Conservation (phyloP, 1,284 basidiomycete species). For the Pseudozyma tsukubaensis region DNA sequence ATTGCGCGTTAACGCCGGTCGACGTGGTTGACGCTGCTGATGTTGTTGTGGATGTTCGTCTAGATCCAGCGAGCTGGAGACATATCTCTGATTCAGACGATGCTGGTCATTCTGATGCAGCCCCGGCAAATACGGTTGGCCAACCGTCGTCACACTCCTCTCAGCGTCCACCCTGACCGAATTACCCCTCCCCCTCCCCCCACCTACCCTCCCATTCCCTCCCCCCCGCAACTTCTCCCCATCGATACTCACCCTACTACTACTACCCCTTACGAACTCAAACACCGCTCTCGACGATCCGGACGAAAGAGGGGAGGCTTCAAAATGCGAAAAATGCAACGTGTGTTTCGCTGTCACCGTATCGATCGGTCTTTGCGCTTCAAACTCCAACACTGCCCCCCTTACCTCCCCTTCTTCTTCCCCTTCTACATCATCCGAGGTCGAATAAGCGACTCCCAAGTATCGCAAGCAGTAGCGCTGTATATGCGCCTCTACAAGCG, state of each 20-base stretch:
- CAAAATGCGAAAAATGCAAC: slow-evolving; percentile 56
- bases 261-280: slow-evolving; percentile 23
- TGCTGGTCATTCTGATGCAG: slow-evolving; percentile 30
- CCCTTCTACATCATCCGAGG: slow-evolving; percentile 9
- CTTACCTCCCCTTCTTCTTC: no score
- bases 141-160: slow-evolving; percentile 24
- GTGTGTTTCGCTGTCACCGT: slow-evolving; percentile 58
- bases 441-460: slow-evolving; percentile 26
- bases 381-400: slow-evolving; percentile 47
- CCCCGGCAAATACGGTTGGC: slow-evolving; percentile 34
- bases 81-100: slow-evolving; percentile 12
- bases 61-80: slow-evolving; percentile 39
- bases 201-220: no score
- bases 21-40: slow-evolving; percentile 2
- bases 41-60: no score
- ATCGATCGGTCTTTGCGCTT: slow-evolving; percentile 59
- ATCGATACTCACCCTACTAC: slow-evolving; percentile 26
- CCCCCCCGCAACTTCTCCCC: slow-evolving; percentile 16
- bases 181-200: slow-evolving; percentile 18
- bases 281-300: slow-evolving; percentile 28
- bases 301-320: slow-evolving; percentile 11
- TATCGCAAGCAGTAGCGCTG: slow-evolving; percentile 46
- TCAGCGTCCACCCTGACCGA: slow-evolving; percentile 27
- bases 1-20: slow-evolving; percentile 23
- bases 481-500: slow-evolving; percentile 44